A percentile compares a stretch with the other conserved stretches of the same genome.
These are phyloP conservation scores for Dendrocalamus sinicus DNA, from an alignment of 176 grass and related monocot species.

Conservation along the genomic window DNA sequence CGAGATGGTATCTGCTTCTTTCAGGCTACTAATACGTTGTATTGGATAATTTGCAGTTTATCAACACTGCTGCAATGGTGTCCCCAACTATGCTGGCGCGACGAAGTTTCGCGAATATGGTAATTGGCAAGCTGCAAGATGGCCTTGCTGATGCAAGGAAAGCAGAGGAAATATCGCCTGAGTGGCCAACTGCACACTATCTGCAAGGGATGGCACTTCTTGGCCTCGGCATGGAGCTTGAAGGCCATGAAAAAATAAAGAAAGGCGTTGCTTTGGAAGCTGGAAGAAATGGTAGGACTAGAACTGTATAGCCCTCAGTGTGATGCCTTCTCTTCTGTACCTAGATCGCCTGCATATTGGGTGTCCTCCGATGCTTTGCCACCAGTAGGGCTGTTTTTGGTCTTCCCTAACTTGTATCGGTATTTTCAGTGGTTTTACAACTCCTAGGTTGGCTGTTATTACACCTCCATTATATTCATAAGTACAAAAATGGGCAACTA, in stretches of 20 bases:
- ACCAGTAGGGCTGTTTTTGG: slow-evolving; percentile 63
- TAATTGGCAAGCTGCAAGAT: slow-evolving; percentile 58
- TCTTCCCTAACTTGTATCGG: slow-evolving; percentile 54
- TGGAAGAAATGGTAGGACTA: slow-evolving; percentile 60
- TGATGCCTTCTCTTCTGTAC: slow-evolving; percentile 50
- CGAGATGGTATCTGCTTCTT: neutral
- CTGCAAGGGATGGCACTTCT: slow-evolving; percentile 69
- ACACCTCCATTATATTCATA: slow-evolving; percentile 55
- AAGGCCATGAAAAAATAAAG: slow-evolving; percentile 63
- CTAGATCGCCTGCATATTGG: slow-evolving; percentile 53
- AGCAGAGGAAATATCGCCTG: slow-evolving; percentile 58
- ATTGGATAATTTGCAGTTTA: slow-evolving; percentile 60
- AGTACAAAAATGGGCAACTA: slow-evolving; percentile 51
- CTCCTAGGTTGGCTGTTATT: slow-evolving; percentile 55
- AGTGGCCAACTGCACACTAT: slow-evolving; percentile 67
- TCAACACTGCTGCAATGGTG: slow-evolving; percentile 59
- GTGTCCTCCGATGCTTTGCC: slow-evolving; percentile 50
- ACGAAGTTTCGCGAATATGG: slow-evolving; percentile 64
- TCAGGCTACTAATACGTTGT: neutral
- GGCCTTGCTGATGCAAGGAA: slow-evolving; percentile 69
- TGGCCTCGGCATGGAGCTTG: slow-evolving; percentile 62
- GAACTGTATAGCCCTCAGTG: slow-evolving; percentile 63
- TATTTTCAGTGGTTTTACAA: slow-evolving; percentile 50
- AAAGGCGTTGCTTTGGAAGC: slow-evolving; percentile 62
- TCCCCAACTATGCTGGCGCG: slow-evolving; percentile 73